Conservation (phyloP, 306 rosid genomes). For the Astragalus glycyphyllos region DNA sequence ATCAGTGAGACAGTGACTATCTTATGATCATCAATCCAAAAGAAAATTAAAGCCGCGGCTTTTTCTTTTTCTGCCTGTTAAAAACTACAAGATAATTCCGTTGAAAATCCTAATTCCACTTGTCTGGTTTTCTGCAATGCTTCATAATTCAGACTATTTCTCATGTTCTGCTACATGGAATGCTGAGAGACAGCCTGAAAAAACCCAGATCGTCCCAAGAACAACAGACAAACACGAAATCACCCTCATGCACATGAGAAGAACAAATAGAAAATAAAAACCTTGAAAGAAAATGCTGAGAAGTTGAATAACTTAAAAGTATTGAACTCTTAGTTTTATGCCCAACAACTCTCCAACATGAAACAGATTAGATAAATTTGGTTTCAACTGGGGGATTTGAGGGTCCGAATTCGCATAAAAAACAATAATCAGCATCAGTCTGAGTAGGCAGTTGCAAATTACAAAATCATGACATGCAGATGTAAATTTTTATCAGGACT, state of each 20-base stretch:
- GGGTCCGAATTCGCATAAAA: neutral
- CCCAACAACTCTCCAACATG: slow-evolving; percentile 14
- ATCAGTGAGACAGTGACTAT: slow-evolving; percentile 28
- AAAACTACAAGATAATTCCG: neutral
- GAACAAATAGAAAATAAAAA: neutral
- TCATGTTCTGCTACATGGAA: slow-evolving; percentile 28
- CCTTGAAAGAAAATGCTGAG: neutral
- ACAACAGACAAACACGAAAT: slow-evolving; percentile 16
- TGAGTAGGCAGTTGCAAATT: neutral
- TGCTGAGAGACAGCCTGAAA: slow-evolving; percentile 22
- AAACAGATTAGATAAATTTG: neutral
- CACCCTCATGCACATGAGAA: neutral
- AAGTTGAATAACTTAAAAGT: neutral
- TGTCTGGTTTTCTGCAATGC: slow-evolving; percentile 11
- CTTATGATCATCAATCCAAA: slow-evolving; percentile 20
- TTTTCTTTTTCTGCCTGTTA: neutral
- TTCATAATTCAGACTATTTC: slow-evolving; percentile 33
- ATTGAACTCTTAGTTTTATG: neutral
- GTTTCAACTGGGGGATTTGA: slow-evolving; percentile 3
- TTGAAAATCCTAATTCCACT: slow-evolving; percentile 11
- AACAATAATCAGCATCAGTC: neutral
- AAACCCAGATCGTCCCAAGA: slow-evolving; percentile 24
- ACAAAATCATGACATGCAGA: slow-evolving; percentile 2
- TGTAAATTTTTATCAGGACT: slow-evolving; percentile 9
- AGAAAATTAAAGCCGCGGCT: neutral